A percentile compares a stretch with the other conserved stretches of the same genome.
Conservation (phyloP, 371 early-diverging fungal genomes). For the Mucor racemosus region DNA sequence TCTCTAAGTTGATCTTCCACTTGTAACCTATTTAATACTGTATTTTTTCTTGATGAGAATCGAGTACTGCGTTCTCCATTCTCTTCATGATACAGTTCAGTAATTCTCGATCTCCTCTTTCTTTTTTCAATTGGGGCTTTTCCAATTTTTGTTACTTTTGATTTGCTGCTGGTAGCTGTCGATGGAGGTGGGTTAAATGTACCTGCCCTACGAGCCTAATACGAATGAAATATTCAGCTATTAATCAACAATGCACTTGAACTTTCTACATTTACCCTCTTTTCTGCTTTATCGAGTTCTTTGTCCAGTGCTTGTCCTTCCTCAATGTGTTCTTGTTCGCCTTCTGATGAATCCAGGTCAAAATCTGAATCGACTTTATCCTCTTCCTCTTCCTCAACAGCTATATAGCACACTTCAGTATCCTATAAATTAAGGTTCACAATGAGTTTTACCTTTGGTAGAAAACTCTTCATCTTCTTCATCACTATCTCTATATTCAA, state of each 20-base stretch:
- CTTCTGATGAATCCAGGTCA: slow-evolving; percentile 62
- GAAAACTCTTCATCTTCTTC: slow-evolving; percentile 66
- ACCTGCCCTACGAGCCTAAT: slow-evolving; percentile 27
- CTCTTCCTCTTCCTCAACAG: slow-evolving; percentile 42
- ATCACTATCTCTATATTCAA: slow-evolving; percentile 58
- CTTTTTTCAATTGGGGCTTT: slow-evolving; percentile 12
- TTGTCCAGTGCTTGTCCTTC: slow-evolving; percentile 53
- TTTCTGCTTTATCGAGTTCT: slow-evolving; percentile 52
- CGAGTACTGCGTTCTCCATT: slow-evolving; percentile 37
- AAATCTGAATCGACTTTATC: slow-evolving; percentile 70
- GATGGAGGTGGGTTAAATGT: slow-evolving; percentile 14
- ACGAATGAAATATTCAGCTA: no score
- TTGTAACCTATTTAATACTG: slow-evolving; percentile 56
- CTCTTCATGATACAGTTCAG: neutral
- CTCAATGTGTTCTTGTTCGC: slow-evolving; percentile 59
- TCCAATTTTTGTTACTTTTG: slow-evolving; percentile 8
- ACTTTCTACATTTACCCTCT: neutral
- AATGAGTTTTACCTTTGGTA: slow-evolving; percentile 34
- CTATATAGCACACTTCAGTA: neutral
- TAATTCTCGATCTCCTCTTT: neutral
- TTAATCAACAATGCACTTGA: neutral
- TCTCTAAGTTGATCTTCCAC: slow-evolving; percentile 60
- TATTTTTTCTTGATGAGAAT: slow-evolving; percentile 62
- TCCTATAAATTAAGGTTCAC: neutral
- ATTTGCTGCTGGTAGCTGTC: neutral